phyloP scores from a whole-genome alignment of 306 rosid species.

The Carpinus fangiana region DNA sequence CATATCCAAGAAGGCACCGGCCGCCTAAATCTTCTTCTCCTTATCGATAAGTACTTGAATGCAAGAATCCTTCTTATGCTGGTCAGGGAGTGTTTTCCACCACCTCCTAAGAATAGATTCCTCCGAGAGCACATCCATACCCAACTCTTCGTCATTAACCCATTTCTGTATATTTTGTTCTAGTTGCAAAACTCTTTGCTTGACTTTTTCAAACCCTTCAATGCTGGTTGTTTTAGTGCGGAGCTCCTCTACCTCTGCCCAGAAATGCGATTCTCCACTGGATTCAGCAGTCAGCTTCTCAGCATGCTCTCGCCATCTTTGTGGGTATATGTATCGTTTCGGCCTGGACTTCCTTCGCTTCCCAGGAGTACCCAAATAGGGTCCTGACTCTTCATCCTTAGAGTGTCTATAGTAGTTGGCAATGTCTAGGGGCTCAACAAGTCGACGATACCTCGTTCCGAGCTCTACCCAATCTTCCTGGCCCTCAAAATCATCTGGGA shows the following conservation, averaged over 20 bases:
- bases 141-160: slow-evolving; percentile 11
- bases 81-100: slow-evolving; percentile 47
- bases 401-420: slow-evolving; percentile 78
- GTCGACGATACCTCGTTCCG: slow-evolving; percentile 56
- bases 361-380: slow-evolving; percentile 34
- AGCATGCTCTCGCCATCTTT: slow-evolving; percentile 67
- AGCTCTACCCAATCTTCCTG: slow-evolving; percentile 33
- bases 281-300: neutral
- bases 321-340: slow-evolving; percentile 53
- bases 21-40: neutral
- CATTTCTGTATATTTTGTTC: slow-evolving; percentile 39
- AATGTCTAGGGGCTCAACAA: slow-evolving; percentile 78
- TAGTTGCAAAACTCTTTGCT: slow-evolving; percentile 21
- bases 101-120: slow-evolving; percentile 47
- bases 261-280: slow-evolving; percentile 55
- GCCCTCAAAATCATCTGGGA: slow-evolving; percentile 82
- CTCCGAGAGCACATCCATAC: slow-evolving; percentile 41
- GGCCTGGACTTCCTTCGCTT: slow-evolving; percentile 49
- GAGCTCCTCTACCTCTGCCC: slow-evolving; percentile 84
- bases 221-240: slow-evolving; percentile 10
- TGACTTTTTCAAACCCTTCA: neutral
- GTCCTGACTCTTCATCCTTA: slow-evolving; percentile 58
- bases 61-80: neutral
- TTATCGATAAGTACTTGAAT: neutral
- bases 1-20: neutral